Evolutionary conservation across 2,329 filamentous ascomycete species (phyloP), one percentile per base, ranked within the genome.

Genomic region (Claviceps monticola): DNA sequence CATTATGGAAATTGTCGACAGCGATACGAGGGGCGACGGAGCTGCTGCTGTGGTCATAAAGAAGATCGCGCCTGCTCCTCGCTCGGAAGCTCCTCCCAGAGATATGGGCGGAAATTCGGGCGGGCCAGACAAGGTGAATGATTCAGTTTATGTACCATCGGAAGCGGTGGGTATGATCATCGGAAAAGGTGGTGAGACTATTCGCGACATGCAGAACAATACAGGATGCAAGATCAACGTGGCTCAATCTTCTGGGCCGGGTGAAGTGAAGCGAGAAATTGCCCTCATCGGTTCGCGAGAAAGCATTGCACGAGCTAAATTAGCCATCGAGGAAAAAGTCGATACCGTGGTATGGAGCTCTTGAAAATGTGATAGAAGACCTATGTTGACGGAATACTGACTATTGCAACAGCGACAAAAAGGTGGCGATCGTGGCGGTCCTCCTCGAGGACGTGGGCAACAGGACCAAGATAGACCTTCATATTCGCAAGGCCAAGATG

Each of bases 161-260:
- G 89, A 95, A 64, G 86, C 89, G 5, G 89, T 95, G 51, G 89
- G 89, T 55, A 95, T 95, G 89, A 95, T 95, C 57, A 95, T 95
- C 55, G 89, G 90, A 57, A 95, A 95, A 73, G 86, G 88, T 52
- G 89, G 89, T 57, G 89, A 95, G 70, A 94, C 89, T 0, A 95
- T 95, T 64, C 88, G 90, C 57, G 88, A 95, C 59, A 94, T 95
- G 84, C 89, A 95, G 67, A 84, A 82, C 62, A 78, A 74, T 36
- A 93, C 88, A 5, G 86, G 87, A 46, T 95, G 90, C 76, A 95
- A 95, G 72, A 95, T 95, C 73, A 95, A 95, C 61, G 89, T 95
- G 26, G 86, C 87, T 36, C 86, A 87, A 61, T 83, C 88, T 7
- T 83, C 82, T 38, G 85, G 85, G 16, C 83, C 85, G 48, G 78